These are phyloP conservation scores for Carpinus fangiana DNA, from an alignment of 306 rosid genomes.

Conservation along the genomic window DNA sequence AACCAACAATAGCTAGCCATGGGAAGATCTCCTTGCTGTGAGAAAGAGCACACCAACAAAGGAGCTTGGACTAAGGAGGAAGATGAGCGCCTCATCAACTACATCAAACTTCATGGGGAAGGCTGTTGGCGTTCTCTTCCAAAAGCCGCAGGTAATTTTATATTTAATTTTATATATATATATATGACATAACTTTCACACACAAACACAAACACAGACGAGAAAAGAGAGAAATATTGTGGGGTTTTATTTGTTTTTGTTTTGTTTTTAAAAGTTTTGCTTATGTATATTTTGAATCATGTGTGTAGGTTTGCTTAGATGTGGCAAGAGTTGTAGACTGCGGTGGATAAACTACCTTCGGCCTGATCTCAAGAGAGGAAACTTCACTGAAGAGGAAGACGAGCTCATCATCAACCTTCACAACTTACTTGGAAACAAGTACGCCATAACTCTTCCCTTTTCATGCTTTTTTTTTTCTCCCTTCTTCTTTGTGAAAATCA, in stretches of 20 bases:
- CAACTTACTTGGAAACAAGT: constrained; percentile 81
- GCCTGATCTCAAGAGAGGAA: constrained; percentile 79
- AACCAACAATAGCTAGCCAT: neutral
- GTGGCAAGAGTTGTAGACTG: constrained; percentile 79
- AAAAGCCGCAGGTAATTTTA: constrained; percentile 59
- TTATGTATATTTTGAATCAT: neutral
- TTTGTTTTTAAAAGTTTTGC: neutral
- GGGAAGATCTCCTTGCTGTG: constrained; percentile 80
- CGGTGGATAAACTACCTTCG: constrained; percentile 76
- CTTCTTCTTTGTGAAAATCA: neutral
- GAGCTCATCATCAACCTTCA: constrained; percentile 75
- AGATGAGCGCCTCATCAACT: constrained; percentile 65
- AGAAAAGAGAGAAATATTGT: neutral
- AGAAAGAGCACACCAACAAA: constrained; percentile 70
- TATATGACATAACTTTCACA: neutral
- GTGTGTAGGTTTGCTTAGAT: constrained; percentile 55
- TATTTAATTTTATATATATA: too few species aligned
- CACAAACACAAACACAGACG: neutral
- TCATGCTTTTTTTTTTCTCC: neutral
- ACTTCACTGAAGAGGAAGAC: constrained; percentile 68
- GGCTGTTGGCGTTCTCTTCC: constrained; percentile 84
- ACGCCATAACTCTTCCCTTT: constrained; percentile 12
- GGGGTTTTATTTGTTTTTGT: neutral
- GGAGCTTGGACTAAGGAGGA: constrained; percentile 84
- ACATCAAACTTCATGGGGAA: constrained; percentile 64